phyloP scores from a whole-genome alignment of 2,329 filamentous ascomycete species.

The Colletotrichum euphorbiae region DNA sequence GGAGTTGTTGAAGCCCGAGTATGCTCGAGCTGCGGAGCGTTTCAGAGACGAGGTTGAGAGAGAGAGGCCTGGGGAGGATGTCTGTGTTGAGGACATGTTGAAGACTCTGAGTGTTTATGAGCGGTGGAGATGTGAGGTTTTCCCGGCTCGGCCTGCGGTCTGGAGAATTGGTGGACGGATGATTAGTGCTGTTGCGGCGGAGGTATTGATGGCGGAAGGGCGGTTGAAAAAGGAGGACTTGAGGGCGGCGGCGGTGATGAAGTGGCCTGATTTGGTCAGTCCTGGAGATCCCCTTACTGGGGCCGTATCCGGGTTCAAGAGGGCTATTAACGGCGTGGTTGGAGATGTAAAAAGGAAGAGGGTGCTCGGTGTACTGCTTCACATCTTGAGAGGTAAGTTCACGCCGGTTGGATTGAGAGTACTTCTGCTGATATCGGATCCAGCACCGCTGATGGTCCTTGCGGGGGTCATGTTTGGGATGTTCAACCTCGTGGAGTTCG shows the following conservation, averaged over 20 bases:
- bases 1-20: conserved; percentile 22
- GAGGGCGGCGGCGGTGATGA: conserved; percentile 23
- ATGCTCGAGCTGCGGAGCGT: conserved; percentile 12
- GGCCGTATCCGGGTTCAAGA: conserved; percentile 2
- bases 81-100: conserved; percentile 12
- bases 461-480: conserved; percentile 29
- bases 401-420: neutral
- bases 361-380: conserved; percentile 6
- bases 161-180: conserved; percentile 10
- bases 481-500: conserved; percentile 34
- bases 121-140: conserved; percentile 19
- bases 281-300: conserved; percentile 36
- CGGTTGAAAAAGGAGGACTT: conserved; percentile 19
- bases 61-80: conserved; percentile 33
- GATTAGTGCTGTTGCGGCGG: conserved; percentile 32
- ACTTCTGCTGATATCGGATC: neutral
- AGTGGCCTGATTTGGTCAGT: conserved; percentile 34
- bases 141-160: conserved; percentile 12
- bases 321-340: neutral
- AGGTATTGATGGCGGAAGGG: conserved; percentile 21
- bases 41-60: neutral
- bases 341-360: neutral
- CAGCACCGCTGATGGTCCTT: conserved; percentile 31
- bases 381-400: conserved; percentile 29
- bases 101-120: conserved; percentile 22